Evolutionary conservation across 2,329 filamentous ascomycete genomes (phyloP).

Genomic region (Huntiella abstrusa): DNA sequence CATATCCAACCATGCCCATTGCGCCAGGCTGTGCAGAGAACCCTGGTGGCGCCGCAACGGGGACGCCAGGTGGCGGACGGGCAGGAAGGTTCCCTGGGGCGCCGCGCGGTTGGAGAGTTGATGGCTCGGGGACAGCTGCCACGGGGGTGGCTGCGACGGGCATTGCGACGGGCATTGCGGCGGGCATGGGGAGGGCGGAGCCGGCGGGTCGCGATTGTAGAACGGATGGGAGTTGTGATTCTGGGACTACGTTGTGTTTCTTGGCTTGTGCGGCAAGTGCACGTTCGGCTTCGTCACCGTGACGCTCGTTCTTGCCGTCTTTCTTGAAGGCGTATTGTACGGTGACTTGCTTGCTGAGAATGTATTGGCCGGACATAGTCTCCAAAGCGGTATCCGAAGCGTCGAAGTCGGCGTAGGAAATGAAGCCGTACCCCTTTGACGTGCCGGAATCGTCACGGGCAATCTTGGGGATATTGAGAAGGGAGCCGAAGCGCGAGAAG

Average conservation of each 20-base stretch:
- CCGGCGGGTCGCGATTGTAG: slow-evolving; percentile 30
- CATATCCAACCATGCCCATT: too few species aligned
- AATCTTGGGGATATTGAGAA: slow-evolving; percentile 74
- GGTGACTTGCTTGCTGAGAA: slow-evolving; percentile 90
- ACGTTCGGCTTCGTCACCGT: slow-evolving; percentile 85
- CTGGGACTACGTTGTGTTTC: slow-evolving; percentile 79
- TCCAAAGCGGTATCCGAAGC: slow-evolving; percentile 77
- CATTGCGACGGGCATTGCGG: slow-evolving; percentile 20
- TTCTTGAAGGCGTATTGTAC: slow-evolving; percentile 99
- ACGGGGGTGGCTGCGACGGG: slow-evolving; percentile 11
- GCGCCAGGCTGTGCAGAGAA: slow-evolving; percentile 21
- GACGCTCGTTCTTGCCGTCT: slow-evolving; percentile 89
- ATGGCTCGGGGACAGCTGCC: too few species aligned
- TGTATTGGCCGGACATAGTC: slow-evolving; percentile 89
- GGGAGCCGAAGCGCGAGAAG: slow-evolving; percentile 76
- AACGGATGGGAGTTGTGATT: slow-evolving; percentile 55
- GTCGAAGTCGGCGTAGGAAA: slow-evolving; percentile 85
- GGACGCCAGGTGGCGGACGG: not conserved
- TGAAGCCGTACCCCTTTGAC: slow-evolving; percentile 91
- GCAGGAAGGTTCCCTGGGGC: not conserved
- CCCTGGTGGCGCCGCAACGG: slow-evolving; percentile 29
- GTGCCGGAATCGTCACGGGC: slow-evolving; percentile 75
- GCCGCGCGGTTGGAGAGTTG: not conserved
- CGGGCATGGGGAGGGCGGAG: slow-evolving; percentile 17
- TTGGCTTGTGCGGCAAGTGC: slow-evolving; percentile 82